Evolutionary conservation across 805 yeast genomes (phyloP).

Genomic region (Pichia paraexigua): DNA sequence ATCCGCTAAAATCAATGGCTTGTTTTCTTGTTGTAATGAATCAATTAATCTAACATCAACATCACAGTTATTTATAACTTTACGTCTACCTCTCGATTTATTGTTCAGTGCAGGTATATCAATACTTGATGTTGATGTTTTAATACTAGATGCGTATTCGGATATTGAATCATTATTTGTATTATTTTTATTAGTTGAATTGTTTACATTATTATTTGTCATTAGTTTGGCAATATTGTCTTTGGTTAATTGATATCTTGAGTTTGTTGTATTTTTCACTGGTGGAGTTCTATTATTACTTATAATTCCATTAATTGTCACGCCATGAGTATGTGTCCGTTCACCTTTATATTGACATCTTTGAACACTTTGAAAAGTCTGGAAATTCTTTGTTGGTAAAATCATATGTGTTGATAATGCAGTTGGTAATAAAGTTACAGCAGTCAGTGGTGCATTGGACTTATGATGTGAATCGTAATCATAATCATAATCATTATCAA

Average conservation of each 20-base stretch:
- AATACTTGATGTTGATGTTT: constrained; percentile 22
- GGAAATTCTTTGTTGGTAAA: constrained; percentile 35
- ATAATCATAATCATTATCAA: background rate
- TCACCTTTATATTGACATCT: constrained; percentile 5
- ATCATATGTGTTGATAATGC: constrained; percentile 57
- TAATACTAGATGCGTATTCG: constrained; percentile 21
- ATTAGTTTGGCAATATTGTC: constrained; percentile 10
- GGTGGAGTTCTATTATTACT: background rate
- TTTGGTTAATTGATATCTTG: constrained; percentile 4
- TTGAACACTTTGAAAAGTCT: constrained; percentile 6
- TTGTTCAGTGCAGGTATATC: constrained; percentile 22
- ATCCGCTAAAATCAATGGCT: constrained; percentile 4
- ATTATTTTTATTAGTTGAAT: background rate
- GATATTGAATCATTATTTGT: background rate
- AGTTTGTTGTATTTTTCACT: background rate
- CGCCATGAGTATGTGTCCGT: background rate
- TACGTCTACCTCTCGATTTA: background rate
- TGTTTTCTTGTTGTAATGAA: constrained; percentile 25
- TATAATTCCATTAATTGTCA: background rate
- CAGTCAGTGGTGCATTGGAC: constrained; percentile 56
- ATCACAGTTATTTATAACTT: background rate
- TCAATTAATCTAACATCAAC: constrained; percentile 11
- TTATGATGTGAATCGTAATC: constrained; percentile 31
- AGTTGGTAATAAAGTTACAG: constrained; percentile 49
- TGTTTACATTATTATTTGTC: background rate